Base-by-base conservation (phyloP, 2,329 filamentous ascomycete species). In the Diplodia seriata region DNA sequence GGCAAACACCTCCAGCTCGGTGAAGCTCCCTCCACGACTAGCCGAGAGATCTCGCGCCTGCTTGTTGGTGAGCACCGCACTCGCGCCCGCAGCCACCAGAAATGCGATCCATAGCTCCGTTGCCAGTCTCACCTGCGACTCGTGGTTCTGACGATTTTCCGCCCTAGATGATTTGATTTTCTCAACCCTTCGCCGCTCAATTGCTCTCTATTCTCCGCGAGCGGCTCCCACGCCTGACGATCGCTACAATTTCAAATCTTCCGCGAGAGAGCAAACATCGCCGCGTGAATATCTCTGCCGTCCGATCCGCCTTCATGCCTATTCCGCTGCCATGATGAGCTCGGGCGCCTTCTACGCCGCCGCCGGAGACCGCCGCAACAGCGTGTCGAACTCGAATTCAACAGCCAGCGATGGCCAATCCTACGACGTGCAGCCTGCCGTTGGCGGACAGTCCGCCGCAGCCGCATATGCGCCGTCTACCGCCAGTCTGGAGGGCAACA, bases 401-500 rank as follows among this genome's bases (percentile, higher is more conserved):
- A 6, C 15, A 18, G n/a, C 59, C 29, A 29, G 29, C 43, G 29
- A 49, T n/a, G n/a, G 36, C 59, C 47, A 63, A 12, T 20, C 29
- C 14, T 63, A 63, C 47, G 59, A 51, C 47, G 29, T 38, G 12
- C 43, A 51, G 20, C 4, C 59, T 1, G 9, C 40, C 3, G 38
- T 26, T 8, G 38, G 38, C n/a, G 40, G 11, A 9, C 36, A 40
- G 8, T 1, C 29, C 4, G 26, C 29, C n/a, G 5, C 47, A 7
- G 11, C 43, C 2, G 20, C 36, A 12, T 51, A 53, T 20, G 47
- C 47, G 8, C 14, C 47, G 18, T 31, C 59, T 8, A 47, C 57
- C 26, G 12, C 40, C n/a, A 36, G 57, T 26, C 57, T 63, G 59
- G 53, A 59, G 7, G 64, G 64, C 31, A 59, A 67, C 50, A 72